phyloP scores from a whole-genome alignment of 345 rosid species.

The Pistacia vera region DNA sequence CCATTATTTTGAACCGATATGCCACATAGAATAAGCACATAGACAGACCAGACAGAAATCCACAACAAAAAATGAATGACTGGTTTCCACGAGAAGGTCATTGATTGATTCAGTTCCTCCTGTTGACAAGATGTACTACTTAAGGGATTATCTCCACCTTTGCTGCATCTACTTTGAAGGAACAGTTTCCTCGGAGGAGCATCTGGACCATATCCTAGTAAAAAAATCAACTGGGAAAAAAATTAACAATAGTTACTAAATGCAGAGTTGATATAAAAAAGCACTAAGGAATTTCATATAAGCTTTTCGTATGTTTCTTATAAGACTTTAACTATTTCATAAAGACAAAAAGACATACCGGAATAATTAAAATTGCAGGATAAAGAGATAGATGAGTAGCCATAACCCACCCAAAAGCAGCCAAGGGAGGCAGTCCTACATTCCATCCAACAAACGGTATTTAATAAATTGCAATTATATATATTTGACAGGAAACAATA shows the following conservation, averaged over 20 bases:
- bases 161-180: conserved; percentile 33
- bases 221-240: conserved; percentile 59
- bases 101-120: conserved; percentile 27
- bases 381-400: conserved; percentile 90
- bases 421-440: conserved; percentile 76
- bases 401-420: conserved; percentile 94
- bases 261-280: background rate
- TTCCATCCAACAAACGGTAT: conserved; percentile 16
- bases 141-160: conserved; percentile 32
- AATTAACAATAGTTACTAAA: conserved; percentile 15
- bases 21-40: conserved; percentile 65
- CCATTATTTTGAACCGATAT: conserved; percentile 65
- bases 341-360: conserved; percentile 45
- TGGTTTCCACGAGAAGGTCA: conserved; percentile 58
- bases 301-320: background rate
- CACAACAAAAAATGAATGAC: conserved; percentile 65
- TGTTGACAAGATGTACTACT: conserved; percentile 25
- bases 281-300: background rate
- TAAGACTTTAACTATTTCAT: conserved; percentile 12
- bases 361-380: conserved; percentile 72
- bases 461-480: background rate
- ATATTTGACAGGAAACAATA: background rate
- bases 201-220: conserved; percentile 86
- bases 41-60: conserved; percentile 68
- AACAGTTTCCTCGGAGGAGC: conserved; percentile 80